These are phyloP conservation scores for Phaseolus lunatus DNA, from an alignment of 306 rosid genomes.

Conservation along the genomic window DNA sequence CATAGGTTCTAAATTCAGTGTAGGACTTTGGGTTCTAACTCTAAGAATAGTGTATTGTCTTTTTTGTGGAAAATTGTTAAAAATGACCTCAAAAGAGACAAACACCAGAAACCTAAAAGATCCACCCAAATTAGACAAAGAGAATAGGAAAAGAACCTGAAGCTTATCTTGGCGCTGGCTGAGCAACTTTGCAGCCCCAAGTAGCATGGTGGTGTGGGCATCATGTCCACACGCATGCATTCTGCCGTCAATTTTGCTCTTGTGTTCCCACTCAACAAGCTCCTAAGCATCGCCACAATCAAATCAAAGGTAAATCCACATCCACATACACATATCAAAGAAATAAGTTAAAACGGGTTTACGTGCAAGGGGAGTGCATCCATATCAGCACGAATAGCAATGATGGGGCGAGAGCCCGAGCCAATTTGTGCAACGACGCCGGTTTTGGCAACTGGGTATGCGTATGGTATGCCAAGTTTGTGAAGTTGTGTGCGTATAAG, in stretches of 20 bases:
- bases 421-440: conserved; percentile 58
- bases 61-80: conserved; percentile 1
- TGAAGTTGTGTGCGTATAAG: conserved; percentile 67
- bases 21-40: conserved; percentile 1
- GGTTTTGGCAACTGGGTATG: conserved; percentile 68
- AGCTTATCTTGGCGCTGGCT: conserved; percentile 57
- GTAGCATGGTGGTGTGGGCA: conserved; percentile 80
- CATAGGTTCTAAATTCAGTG: no score
- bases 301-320: neutral
- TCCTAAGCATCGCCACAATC: conserved; percentile 60
- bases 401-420: conserved; percentile 50
- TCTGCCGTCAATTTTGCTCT: conserved; percentile 73
- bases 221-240: conserved; percentile 90
- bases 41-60: neutral
- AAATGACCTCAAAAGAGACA: neutral
- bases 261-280: conserved; percentile 80
- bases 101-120: neutral
- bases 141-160: conserved; percentile 53
- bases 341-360: neutral
- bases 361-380: conserved; percentile 63
- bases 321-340: neutral
- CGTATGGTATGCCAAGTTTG: conserved; percentile 58
- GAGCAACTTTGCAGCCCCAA: conserved; percentile 81
- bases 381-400: conserved; percentile 60
- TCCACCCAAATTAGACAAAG: conserved; percentile 11